Evolutionary conservation across 345 rosid species (phyloP), one percentile per base, ranked within the genome.

Genomic region (Eucalyptus cloeziana): DNA sequence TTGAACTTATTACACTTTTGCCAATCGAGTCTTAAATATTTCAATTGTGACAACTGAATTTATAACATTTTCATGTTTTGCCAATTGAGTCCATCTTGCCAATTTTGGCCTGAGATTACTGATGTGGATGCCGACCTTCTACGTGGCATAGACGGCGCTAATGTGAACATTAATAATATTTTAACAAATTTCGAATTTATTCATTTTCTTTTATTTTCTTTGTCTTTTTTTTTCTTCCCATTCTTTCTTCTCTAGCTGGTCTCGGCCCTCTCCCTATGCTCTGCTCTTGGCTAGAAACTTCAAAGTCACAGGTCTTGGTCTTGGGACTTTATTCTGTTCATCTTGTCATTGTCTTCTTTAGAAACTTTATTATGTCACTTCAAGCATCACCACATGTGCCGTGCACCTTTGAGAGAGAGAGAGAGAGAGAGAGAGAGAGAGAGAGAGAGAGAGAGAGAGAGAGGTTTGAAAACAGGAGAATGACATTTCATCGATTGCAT

Each of bases 31-130:
- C 3, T 52, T 7, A 52, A 52, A 52, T 52, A 0, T 52, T 52
- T 52, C 7, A 17, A 51, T 51, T 16, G 7, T 51, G 21, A 1
- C 8, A 51, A 51, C 0, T 51, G 8, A 51, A 17, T 51, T 0
- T 17, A 15, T 15, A 17, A 51, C 4, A 51, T 51, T 17, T 51
- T 51, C 7, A 1, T 2, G 4, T 5, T 51, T 51, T 17, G 3
- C 1, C 21, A 17, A 17, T 25, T 6, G 7, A 17, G 56, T 51
- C 1, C 0, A 15, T 51, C 1, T 51, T 3, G 2, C 3, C 7
- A 16, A 51, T 51, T 51, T 51, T 16, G 54, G 21, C 54, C 0
- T 15, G 22, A 15, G 0, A 51, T 51, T 51, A 17, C 2, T 51
- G 0, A 51, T 1, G 0, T 51, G 22, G 22, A 51, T 51, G 8